Percentiles rank a stretch among this genome's conserved stretches.
These are phyloP conservation scores for Botrytis hyacinthi DNA, from an alignment of 2,329 filamentous ascomycete species.

Conservation along the genomic window DNA sequence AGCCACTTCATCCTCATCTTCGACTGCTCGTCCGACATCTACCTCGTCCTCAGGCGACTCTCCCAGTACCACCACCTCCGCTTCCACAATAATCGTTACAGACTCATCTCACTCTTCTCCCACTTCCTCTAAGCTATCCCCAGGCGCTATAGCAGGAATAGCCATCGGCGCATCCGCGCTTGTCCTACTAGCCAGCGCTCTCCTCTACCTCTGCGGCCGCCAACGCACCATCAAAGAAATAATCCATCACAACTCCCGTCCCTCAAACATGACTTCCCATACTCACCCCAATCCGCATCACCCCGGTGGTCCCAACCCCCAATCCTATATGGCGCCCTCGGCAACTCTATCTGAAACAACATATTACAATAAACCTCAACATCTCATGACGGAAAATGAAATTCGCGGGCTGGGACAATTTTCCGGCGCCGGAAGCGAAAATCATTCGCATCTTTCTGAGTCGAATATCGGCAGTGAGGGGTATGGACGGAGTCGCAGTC, in stretches of 20 bases:
- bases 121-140: constrained; percentile 14
- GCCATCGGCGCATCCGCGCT: constrained; percentile 30
- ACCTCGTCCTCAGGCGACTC: constrained; percentile 20
- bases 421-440: neutral
- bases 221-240: constrained; percentile 31
- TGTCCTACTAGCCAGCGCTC: constrained; percentile 24
- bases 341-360: constrained; percentile 6
- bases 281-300: neutral
- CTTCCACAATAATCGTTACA: neutral
- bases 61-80: constrained; percentile 7
- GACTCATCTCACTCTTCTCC: neutral
- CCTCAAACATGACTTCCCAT: constrained; percentile 3
- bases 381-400: constrained; percentile 4
- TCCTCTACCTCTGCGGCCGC: constrained; percentile 33
- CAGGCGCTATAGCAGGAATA: constrained; percentile 33
- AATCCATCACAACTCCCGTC: constrained; percentile 21
- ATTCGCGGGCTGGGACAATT: neutral
- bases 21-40: constrained; percentile 18
- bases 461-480: constrained; percentile 1
- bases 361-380: neutral
- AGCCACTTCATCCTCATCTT: constrained; percentile 20
- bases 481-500: neutral
- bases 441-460: neutral
- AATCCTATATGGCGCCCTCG: neutral
- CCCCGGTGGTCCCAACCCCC: neutral